Conservation (phyloP, 371 early-diverging fungal genomes). For the Actinomortierella ambigua region DNA sequence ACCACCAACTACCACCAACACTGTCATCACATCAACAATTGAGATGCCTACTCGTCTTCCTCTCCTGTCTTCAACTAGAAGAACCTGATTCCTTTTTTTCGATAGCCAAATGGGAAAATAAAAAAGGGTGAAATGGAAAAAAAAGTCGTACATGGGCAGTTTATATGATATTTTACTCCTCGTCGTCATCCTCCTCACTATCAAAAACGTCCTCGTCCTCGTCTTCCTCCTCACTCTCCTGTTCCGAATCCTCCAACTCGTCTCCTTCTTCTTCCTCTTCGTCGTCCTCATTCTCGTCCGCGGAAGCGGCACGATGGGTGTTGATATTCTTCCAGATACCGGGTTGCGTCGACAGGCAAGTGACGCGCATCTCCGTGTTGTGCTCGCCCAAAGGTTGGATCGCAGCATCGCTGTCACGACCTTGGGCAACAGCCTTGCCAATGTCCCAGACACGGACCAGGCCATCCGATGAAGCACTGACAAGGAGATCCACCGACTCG, state of each 20-base stretch:
- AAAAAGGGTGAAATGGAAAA: not conserved
- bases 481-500: constrained; percentile 51
- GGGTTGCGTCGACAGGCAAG: constrained; percentile 57
- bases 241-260: not conserved
- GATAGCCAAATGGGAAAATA: not conserved
- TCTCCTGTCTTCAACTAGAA: too few species aligned
- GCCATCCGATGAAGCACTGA: constrained; percentile 77
- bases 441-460: constrained; percentile 74
- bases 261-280: constrained; percentile 12
- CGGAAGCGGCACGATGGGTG: constrained; percentile 6
- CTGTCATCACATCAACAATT: too few species aligned
- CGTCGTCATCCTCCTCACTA: constrained; percentile 15
- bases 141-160: too few species aligned
- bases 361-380: constrained; percentile 71
- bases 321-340: constrained; percentile 46
- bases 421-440: constrained; percentile 36
- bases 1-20: too few species aligned
- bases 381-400: constrained; percentile 59
- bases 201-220: constrained; percentile 2
- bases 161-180: too few species aligned
- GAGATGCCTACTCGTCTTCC: too few species aligned
- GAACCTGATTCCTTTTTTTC: too few species aligned
- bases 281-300: constrained; percentile 12
- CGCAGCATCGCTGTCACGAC: constrained; percentile 20
- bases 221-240: constrained; percentile 5